Base-by-base conservation (phyloP, 805 yeast genomes). In the Hanseniaspora jakobsenii region DNA sequence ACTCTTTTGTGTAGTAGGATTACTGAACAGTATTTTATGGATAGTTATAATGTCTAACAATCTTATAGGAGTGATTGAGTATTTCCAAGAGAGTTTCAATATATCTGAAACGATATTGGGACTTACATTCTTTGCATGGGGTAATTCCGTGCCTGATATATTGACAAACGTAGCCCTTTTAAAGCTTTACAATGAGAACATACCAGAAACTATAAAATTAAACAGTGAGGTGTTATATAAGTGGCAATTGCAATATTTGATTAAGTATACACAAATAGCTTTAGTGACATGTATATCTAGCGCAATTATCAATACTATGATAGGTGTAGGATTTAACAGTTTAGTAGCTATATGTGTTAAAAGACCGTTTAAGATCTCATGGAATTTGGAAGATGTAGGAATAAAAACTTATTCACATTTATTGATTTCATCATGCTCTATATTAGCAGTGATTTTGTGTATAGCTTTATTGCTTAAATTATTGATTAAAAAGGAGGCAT, bases 251-350 rank as follows among this genome's bases (percentile, higher is more conserved):
- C 43, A 36, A n/a, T 39, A 41, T 10, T 60, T 64, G 1, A 52
- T 64, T 67, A 94, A 93, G 1, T 80, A 75, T 66, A 89, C 95
- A 1, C 66, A 81, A 32, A 85, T 91, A 81, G 95, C 97, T 0
- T 67, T 87, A 17, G 80, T 87, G 16, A 95, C 97, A 0, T 87
- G 97, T 56, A 75, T 87, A 53, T 98, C 97, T 0, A 87, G 96
- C 0, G 96, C 95, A 0, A 63, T 89, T 49, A 62, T 93, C 34
- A 81, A 89, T 47, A 64, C 81, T 13, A 66, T 91, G 44, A 66
- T 85, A 17, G 94, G 97, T 0, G 66, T 91, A 49, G 96, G 97
- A 0, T 55, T 80, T 2, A 80, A 83, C 51, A 87, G 89, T 0
- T 50, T 84, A 22, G 51, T 77, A 2, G 64, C 66, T 1, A 59